Conservation (phyloP, 305 asterid genomes). For the Fraxinus greggii region DNA sequence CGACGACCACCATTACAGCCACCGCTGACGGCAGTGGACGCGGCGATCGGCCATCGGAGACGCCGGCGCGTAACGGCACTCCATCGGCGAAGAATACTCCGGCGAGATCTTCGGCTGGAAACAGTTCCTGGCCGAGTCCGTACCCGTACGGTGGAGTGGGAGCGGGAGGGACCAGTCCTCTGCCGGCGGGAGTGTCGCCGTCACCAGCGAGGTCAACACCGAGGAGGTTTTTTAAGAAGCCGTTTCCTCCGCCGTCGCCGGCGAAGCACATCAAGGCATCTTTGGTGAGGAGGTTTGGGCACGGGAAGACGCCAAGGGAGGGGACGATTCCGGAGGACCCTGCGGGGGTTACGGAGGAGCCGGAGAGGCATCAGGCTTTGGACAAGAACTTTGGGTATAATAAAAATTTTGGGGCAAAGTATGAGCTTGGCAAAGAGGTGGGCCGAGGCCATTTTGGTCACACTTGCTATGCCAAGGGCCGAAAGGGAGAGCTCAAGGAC, state of each 20-base stretch:
- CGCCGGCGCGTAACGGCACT: conserved; percentile 34
- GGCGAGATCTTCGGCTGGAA: conserved; percentile 61
- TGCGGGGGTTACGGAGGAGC: conserved; percentile 20
- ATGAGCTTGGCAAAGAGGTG: conserved; percentile 87
- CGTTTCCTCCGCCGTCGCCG: conserved; percentile 92
- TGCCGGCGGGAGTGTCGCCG: conserved; percentile 64
- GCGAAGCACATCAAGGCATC: conserved; percentile 96
- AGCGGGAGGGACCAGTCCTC: conserved; percentile 33
- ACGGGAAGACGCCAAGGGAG: conserved; percentile 59
- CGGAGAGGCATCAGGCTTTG: conserved; percentile 42
- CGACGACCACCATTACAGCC: conserved; percentile 39
- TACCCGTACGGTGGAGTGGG: conserved; percentile 53
- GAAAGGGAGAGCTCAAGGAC: conserved; percentile 78
- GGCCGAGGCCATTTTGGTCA: conserved; percentile 98
- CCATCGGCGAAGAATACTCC: conserved; percentile 62
- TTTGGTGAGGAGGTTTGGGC: conserved; percentile 65
- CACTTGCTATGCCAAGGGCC: conserved; percentile 75
- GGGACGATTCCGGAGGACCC: conserved; percentile 88
- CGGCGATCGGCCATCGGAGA: conserved; percentile 28
- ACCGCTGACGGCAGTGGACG: conserved; percentile 23
- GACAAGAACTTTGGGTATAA: conserved; percentile 85
- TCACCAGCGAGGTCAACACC: conserved; percentile 94
- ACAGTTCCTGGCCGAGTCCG: conserved; percentile 85
- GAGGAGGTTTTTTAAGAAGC: conserved; percentile 66
- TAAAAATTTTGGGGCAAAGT: conserved; percentile 82